These are phyloP conservation scores for Solanum pennellii DNA, from an alignment of 257 asterid genomes.

Conservation along the genomic window DNA sequence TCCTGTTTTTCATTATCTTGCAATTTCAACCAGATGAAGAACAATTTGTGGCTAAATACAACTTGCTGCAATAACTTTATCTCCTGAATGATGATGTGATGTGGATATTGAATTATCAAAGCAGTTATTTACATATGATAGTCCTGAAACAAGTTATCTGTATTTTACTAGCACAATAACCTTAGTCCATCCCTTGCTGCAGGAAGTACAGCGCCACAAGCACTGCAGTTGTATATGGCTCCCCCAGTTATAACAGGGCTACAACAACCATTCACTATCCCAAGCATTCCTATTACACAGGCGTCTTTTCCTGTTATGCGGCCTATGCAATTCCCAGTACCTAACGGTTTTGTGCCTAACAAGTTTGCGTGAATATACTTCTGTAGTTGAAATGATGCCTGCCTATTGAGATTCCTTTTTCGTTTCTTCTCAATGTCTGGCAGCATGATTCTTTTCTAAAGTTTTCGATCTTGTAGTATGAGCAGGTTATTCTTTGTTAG, in stretches of 20 bases:
- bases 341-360: conserved; percentile 30
- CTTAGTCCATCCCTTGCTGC: conserved; percentile 5
- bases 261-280: conserved; percentile 36
- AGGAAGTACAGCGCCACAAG: conserved; percentile 51
- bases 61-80: not conserved
- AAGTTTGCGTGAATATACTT: conserved; percentile 33
- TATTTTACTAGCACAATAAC: not conserved
- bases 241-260: conserved; percentile 39
- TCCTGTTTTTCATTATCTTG: not conserved
- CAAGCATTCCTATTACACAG: conserved; percentile 44
- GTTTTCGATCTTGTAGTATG: not conserved
- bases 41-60: not conserved
- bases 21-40: not conserved
- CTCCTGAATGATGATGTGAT: not conserved
- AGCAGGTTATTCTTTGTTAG: not conserved
- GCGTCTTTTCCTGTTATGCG: conserved; percentile 38
- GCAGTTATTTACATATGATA: not conserved
- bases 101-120: not conserved
- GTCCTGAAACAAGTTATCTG: not conserved
- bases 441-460: not conserved
- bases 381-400: not conserved
- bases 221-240: conserved; percentile 44
- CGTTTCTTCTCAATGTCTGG: conserved; percentile 1
- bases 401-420: conserved; percentile 4
- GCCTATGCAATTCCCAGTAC: conserved; percentile 37